Conservation (phyloP, 2,329 filamentous ascomycete genomes). For the Dothistroma septosporum region DNA sequence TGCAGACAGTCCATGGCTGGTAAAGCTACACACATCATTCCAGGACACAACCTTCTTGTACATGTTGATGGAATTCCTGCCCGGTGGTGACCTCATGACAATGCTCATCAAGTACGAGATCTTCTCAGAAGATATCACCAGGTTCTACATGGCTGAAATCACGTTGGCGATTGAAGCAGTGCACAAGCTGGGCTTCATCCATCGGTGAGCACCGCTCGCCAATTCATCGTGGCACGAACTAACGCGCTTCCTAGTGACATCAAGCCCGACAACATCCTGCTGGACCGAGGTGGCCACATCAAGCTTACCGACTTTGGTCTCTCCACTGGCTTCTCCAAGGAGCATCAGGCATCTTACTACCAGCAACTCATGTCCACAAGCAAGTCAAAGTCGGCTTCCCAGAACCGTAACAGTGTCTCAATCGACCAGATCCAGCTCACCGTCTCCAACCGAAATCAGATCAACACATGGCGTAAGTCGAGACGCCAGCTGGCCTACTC, state of each 20-base stretch:
- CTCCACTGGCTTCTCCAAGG: conserved; percentile 95
- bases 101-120: conserved; percentile 99
- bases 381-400: conserved; percentile 41
- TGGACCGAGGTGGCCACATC: conserved; percentile 92
- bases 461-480: conserved; percentile 98
- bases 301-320: conserved; percentile 98
- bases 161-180: conserved; percentile 98
- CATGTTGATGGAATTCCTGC: conserved; percentile 99
- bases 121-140: conserved; percentile 96
- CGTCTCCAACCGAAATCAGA: conserved; percentile 93
- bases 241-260: conserved; percentile 66
- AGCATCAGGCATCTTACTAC: conserved; percentile 98
- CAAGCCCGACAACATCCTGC: conserved; percentile 96
- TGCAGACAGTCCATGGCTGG: conserved; percentile 98
- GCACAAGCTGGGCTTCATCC: conserved; percentile 95
- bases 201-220: conserved; percentile 61
- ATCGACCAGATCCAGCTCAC: conserved; percentile 98
- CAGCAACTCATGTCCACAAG: conserved; percentile 77
- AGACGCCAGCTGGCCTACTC: conserved; percentile 95
- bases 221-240: not conserved
- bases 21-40: conserved; percentile 97
- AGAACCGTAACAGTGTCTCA: conserved; percentile 86
- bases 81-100: conserved; percentile 97
- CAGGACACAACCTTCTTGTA: conserved; percentile 95
- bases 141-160: conserved; percentile 98